phyloP scores from a whole-genome alignment of 768 basidiomycete species.

The Collybiopsis confluens region DNA sequence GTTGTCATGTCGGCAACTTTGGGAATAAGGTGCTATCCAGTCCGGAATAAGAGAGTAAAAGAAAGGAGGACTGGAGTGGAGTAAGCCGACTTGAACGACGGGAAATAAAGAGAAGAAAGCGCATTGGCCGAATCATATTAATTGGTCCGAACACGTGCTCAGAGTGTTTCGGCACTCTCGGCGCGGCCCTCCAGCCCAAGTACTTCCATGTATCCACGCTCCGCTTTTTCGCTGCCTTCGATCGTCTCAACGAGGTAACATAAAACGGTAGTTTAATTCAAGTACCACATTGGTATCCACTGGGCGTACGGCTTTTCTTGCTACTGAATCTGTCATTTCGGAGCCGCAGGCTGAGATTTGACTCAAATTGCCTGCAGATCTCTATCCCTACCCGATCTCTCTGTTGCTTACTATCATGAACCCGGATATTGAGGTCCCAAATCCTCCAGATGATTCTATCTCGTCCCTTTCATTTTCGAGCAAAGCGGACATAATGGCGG shows the following conservation, averaged over 20 bases:
- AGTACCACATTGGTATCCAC: too few relatives aligned
- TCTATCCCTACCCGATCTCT: too few relatives aligned
- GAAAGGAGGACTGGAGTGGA: not conserved
- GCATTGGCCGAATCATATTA: not conserved
- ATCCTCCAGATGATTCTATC: slow-evolving; percentile 84
- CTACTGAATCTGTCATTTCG: not conserved
- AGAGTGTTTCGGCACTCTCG: too few relatives aligned
- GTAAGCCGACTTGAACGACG: not conserved
- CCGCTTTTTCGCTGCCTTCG: not conserved
- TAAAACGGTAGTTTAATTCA: too few relatives aligned
- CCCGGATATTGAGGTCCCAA: slow-evolving; percentile 75
- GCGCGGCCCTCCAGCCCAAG: not conserved
- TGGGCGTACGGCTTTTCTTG: too few relatives aligned
- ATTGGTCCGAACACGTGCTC: too few relatives aligned
- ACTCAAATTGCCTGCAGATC: not conserved
- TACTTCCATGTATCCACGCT: not conserved
- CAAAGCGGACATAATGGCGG: slow-evolving; percentile 84
- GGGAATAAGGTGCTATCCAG: not conserved
- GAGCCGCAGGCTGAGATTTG: not conserved
- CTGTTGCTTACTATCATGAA: slow-evolving; percentile 18
- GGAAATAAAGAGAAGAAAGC: not conserved
- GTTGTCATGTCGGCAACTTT: slow-evolving; percentile 54
- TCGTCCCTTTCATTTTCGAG: slow-evolving; percentile 82
- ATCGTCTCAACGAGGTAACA: not conserved
- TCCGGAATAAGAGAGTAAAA: not conserved